Evolutionary conservation across 202 grass and related monocot species (phyloP).

Genomic region (Thinopyrum obtusiflorum): DNA sequence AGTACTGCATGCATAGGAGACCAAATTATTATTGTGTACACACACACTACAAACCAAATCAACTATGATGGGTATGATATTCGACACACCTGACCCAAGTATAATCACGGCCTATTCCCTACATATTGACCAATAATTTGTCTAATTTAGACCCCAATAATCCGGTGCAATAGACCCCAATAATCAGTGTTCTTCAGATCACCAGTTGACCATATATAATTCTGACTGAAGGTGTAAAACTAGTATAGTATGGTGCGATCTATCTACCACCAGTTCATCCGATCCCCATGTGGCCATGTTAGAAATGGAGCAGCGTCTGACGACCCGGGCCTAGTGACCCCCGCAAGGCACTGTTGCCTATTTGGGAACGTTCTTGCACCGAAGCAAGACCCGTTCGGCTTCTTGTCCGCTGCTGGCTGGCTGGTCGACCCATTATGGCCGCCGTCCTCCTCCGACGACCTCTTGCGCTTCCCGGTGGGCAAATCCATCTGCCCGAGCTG

Average conservation of each 20-base stretch:
- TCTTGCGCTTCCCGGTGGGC: conserved; percentile 50
- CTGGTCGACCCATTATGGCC: conserved; percentile 24
- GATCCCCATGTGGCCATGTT: conserved; percentile 36
- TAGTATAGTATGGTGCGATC: background rate
- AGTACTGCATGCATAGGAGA: background rate
- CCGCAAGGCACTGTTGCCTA: conserved; percentile 34
- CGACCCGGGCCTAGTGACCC: conserved; percentile 38
- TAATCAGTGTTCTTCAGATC: conserved; percentile 14
- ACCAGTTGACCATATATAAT: conserved; percentile 6
- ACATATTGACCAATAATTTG: conserved; percentile 30
- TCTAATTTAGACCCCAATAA: conserved; percentile 9
- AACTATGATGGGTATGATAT: background rate
- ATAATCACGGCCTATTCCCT: conserved; percentile 24
- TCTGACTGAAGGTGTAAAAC: background rate
- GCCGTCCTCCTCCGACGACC: conserved; percentile 23
- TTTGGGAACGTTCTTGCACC: conserved; percentile 56
- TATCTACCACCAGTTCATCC: conserved; percentile 42
- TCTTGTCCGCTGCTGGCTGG: conserved; percentile 34
- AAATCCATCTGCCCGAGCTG: conserved; percentile 18
- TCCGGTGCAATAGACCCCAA: background rate
- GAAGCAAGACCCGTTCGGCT: conserved; percentile 50
- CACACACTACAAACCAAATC: conserved; percentile 39
- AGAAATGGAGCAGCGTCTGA: conserved; percentile 58
- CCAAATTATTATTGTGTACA: conserved; percentile 29
- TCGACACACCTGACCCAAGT: conserved; percentile 16